Percentiles rank a stretch among this genome's conserved stretches.
Conservation (phyloP, 2,329 filamentous ascomycete genomes). For the Pseudogymnoascus pannorum region DNA sequence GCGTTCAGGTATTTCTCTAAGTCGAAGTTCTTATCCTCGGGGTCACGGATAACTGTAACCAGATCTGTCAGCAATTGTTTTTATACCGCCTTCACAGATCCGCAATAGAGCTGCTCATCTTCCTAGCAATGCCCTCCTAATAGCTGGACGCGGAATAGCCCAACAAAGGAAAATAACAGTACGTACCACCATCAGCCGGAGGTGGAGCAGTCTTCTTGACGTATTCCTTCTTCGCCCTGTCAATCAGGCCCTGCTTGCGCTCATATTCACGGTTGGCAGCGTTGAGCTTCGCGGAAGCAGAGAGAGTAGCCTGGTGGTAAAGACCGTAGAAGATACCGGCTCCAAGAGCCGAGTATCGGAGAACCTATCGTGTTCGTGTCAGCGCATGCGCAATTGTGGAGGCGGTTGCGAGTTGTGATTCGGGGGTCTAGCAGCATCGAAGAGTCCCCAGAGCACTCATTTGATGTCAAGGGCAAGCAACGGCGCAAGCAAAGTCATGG, state of each 20-base stretch:
- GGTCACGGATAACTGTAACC: conserved; percentile 61
- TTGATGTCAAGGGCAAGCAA: not conserved
- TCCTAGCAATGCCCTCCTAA: not conserved
- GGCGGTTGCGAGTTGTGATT: not conserved
- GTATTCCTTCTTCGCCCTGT: conserved; percentile 87
- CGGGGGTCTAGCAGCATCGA: not conserved
- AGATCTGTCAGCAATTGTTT: conserved; percentile 2
- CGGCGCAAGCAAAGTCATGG: not conserved
- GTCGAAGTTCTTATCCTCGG: conserved; percentile 84
- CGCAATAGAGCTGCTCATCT: not conserved
- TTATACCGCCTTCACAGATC: not conserved
- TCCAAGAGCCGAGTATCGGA: conserved; percentile 92
- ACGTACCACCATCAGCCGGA: conserved; percentile 22
- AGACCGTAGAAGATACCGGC: conserved; percentile 92
- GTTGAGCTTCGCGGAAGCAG: conserved; percentile 59
- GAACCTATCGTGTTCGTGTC: conserved; percentile 55
- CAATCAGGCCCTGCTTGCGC: conserved; percentile 85
- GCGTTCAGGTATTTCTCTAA: conserved; percentile 75
- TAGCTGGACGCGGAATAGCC: not conserved
- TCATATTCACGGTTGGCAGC: conserved; percentile 76
- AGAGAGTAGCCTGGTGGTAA: conserved; percentile 82
- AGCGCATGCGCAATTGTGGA: not conserved
- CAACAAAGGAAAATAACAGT: not conserved
- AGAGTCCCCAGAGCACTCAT: not conserved
- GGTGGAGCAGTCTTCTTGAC: conserved; percentile 62